Evolutionary conservation across 805 yeast genomes (phyloP).

Genomic region (Yarrowia phangngaensis): DNA sequence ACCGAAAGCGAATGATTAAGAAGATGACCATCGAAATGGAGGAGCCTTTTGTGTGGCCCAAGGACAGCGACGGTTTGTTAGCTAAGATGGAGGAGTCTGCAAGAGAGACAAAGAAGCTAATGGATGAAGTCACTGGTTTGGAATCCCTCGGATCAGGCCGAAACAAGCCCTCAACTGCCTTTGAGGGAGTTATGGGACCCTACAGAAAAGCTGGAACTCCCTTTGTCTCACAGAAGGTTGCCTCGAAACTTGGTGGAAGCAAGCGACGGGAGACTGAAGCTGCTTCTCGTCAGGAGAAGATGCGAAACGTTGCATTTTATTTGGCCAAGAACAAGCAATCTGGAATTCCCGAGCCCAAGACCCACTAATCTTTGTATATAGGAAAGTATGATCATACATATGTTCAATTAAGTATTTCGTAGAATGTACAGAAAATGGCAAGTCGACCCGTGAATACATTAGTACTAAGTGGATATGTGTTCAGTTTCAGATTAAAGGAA

Average conservation of each 20-base stretch:
- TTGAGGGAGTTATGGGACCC: constrained; percentile 65
- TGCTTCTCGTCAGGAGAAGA: constrained; percentile 28
- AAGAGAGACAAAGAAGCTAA: constrained; percentile 50
- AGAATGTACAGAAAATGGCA: too few species aligned
- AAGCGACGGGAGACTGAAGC: constrained; percentile 41
- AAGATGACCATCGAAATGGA: constrained; percentile 96
- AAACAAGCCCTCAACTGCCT: constrained; percentile 63
- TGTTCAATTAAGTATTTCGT: too few species aligned
- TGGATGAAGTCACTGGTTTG: constrained; percentile 48
- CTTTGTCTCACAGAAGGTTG: constrained; percentile 50
- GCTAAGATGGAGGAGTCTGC: constrained; percentile 38
- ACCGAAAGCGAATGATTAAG: constrained; percentile 75
- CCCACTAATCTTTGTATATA: constrained; percentile 20
- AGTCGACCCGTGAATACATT: too few species aligned
- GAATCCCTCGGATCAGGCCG: constrained; percentile 57
- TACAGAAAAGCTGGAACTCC: constrained; percentile 60
- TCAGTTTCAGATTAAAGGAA: background rate
- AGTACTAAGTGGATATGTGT: too few species aligned
- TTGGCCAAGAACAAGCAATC: constrained; percentile 20
- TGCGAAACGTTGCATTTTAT: constrained; percentile 21
- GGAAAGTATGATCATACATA: too few species aligned
- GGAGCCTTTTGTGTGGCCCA: constrained; percentile 96
- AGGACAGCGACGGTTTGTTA: constrained; percentile 30
- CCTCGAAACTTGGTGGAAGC: constrained; percentile 45
- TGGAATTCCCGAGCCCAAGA: constrained; percentile 23